A percentile compares a stretch with the other conserved stretches of the same genome.
Evolutionary conservation across 345 rosid species (phyloP).

Genomic region (Brassica carinata): DNA sequence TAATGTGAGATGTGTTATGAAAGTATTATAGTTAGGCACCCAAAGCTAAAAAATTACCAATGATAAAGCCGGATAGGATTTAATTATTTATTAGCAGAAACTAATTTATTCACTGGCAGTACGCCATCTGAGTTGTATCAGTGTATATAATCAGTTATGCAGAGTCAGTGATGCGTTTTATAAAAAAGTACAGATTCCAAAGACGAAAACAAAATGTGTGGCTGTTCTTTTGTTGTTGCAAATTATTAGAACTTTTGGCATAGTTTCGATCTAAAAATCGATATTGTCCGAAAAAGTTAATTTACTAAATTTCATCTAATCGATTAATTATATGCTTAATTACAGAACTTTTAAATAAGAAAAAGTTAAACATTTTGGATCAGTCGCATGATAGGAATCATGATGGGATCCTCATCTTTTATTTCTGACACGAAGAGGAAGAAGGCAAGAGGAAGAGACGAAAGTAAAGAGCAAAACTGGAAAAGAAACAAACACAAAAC

Average conservation of each 20-base stretch:
- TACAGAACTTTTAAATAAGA: neutral
- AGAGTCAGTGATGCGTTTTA: neutral
- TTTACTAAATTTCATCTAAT: neutral
- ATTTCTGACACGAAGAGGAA: constrained; percentile 35
- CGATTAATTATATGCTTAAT: neutral
- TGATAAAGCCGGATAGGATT: neutral
- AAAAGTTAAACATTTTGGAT: constrained; percentile 1
- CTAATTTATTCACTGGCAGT: neutral
- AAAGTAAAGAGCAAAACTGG: constrained; percentile 1
- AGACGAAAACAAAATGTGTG: neutral
- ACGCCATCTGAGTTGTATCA: neutral
- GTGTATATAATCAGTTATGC: neutral
- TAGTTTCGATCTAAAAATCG: neutral
- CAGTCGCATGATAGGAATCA: neutral
- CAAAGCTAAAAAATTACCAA: neutral
- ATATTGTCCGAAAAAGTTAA: neutral
- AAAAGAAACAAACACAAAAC: constrained; percentile 39
- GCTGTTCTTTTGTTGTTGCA: neutral
- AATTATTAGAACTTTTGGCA: neutral
- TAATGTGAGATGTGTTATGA: neutral
- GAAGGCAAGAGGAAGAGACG: constrained; percentile 39
- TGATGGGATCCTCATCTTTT: constrained; percentile 30
- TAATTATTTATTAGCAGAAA: neutral
- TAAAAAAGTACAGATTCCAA: neutral
- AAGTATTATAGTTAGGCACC: neutral